Conservation (phyloP, 2,329 filamentous ascomycete species). For the Apiospora rasikravindrae region DNA sequence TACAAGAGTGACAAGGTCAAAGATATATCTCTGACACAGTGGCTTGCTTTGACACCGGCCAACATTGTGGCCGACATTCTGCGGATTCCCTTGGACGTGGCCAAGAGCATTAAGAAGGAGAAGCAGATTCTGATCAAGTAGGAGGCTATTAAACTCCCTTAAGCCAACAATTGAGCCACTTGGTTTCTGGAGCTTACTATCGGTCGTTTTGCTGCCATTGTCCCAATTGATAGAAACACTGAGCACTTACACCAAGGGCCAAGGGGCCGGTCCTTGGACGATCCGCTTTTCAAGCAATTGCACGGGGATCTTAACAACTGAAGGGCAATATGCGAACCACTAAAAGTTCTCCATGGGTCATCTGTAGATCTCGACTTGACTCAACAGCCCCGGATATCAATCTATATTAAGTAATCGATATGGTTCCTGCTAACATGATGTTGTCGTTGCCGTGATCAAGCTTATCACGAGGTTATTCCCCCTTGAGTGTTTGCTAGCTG, state of each 20-base stretch:
- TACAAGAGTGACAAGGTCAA: slow-evolving; percentile 71
- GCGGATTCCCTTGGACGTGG: slow-evolving; percentile 62
- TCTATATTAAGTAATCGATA: neutral
- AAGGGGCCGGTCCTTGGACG: neutral
- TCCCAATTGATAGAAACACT: neutral
- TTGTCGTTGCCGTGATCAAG: too few species aligned
- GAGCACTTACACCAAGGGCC: too few species aligned
- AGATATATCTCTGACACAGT: slow-evolving; percentile 71
- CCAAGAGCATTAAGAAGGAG: slow-evolving; percentile 64
- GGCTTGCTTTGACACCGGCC: slow-evolving; percentile 70
- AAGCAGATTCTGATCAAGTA: slow-evolving; percentile 61
- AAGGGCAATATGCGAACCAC: neutral
- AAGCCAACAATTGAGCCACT: too few species aligned
- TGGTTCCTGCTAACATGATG: neutral
- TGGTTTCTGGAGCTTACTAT: too few species aligned
- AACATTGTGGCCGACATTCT: slow-evolving; percentile 65
- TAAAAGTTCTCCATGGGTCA: neutral
- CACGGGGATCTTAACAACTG: neutral
- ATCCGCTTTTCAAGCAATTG: neutral
- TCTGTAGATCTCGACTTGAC: neutral
- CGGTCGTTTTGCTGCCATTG: too few species aligned
- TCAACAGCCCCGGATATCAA: neutral
- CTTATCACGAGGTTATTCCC: neutral
- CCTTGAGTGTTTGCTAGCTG: neutral
- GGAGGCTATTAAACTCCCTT: neutral